phyloP scores from a whole-genome alignment of 306 rosid genomes.

The Purshia tridentata region DNA sequence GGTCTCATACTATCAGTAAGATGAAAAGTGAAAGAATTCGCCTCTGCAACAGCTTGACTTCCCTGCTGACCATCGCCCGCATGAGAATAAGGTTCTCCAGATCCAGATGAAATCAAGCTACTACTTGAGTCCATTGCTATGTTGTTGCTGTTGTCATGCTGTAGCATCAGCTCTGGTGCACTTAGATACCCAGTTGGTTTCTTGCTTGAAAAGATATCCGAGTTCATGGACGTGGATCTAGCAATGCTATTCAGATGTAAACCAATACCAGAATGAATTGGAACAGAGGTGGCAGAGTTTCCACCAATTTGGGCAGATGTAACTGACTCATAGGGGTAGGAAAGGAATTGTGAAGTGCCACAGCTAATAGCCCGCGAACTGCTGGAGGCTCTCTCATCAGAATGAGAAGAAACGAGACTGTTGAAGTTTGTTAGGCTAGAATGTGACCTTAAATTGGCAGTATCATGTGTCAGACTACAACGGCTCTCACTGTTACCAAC shows the following conservation, averaged over 20 bases:
- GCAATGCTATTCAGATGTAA: constrained; percentile 23
- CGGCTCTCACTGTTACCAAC: neutral
- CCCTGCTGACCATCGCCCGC: constrained; percentile 11
- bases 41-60: constrained; percentile 3
- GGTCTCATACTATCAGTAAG: neutral
- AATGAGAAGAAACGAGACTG: neutral
- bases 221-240: constrained; percentile 8
- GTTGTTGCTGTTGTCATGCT: neutral
- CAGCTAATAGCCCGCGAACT: neutral
- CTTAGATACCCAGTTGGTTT: neutral
- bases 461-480: constrained; percentile 14
- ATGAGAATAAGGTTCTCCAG: neutral
- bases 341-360: neutral
- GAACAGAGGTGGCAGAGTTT: neutral
- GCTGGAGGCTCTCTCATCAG: neutral
- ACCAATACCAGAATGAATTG: constrained; percentile 5
- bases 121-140: neutral
- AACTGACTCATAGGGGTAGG: neutral
- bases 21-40: constrained; percentile 2
- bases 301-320: constrained; percentile 9
- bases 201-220: neutral
- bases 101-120: constrained; percentile 4
- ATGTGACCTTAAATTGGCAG: neutral
- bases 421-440: constrained; percentile 1
- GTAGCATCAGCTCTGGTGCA: neutral